Conservation (phyloP, 2,329 filamentous ascomycete species). For the Ambrosiella cleistominuta region DNA sequence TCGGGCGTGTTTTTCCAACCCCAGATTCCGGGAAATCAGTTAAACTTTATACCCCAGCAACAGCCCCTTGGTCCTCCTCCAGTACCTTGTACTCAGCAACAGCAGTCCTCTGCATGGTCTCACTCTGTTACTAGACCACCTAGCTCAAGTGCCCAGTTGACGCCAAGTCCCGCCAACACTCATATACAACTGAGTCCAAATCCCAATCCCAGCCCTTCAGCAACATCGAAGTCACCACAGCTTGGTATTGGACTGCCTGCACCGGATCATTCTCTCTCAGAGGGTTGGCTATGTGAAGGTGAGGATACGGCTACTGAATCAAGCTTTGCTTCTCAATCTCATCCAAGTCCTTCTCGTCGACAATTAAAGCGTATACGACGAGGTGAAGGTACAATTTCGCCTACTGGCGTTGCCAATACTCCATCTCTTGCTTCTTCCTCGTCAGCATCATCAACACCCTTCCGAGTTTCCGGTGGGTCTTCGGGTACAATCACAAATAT, state of each 20-base stretch:
- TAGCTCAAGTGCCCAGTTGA: neutral
- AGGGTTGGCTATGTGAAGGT: neutral
- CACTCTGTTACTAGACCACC: constrained; percentile 1
- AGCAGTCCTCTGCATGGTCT: neutral
- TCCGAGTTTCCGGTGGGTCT: neutral
- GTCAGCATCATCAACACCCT: constrained; percentile 5
- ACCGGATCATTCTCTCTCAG: neutral
- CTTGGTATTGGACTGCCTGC: constrained; percentile 2
- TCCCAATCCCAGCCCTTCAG: neutral
- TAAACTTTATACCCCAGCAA: neutral
- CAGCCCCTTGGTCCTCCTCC: neutral
- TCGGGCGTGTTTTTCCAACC: neutral
- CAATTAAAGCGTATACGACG: constrained; percentile 3
- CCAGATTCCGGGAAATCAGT: neutral
- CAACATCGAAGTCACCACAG: neutral
- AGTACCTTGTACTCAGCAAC: neutral
- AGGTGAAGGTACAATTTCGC: neutral
- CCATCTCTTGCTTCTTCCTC: constrained; percentile 7
- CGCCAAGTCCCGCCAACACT: constrained; percentile 1
- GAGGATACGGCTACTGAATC: constrained; percentile 1
- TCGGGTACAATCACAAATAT: neutral
- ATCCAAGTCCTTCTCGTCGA: neutral
- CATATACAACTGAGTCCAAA: neutral
- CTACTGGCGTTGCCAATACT: neutral
- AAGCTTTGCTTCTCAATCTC: neutral